Percentiles rank a stretch among this genome's conserved stretches.
phyloP scores from a whole-genome alignment of 352 stramenopile species.

The Blastocystis sp. region DNA sequence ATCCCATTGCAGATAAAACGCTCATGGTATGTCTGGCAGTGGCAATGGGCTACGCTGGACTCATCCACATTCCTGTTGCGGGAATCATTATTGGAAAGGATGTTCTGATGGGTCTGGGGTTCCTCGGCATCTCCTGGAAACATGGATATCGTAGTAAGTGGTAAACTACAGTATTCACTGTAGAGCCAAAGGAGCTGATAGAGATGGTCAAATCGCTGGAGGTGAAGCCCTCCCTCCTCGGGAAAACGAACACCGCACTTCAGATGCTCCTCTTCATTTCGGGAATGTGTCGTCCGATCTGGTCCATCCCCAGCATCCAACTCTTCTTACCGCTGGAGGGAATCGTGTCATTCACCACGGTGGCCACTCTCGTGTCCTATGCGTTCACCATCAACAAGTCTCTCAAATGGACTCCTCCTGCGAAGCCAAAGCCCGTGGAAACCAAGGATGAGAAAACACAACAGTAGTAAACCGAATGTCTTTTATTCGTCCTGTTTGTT shows the following conservation, averaged over 20 bases:
- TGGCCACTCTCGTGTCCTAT: constrained; percentile 23
- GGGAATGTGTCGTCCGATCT: constrained; percentile 19
- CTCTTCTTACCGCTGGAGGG: constrained; percentile 44
- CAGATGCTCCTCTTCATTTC: constrained; percentile 43
- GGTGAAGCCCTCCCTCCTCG: constrained; percentile 45
- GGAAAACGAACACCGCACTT: constrained; percentile 37
- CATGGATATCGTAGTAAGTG: constrained; percentile 22
- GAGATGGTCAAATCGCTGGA: constrained; percentile 41
- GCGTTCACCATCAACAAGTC: constrained; percentile 36
- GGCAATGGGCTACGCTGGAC: constrained; percentile 29
- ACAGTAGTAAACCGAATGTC: too few species aligned
- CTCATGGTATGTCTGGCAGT: constrained; percentile 36
- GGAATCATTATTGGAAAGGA: constrained; percentile 50
- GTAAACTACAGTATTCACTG: neutral
- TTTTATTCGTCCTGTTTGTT: too few species aligned
- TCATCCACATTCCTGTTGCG: constrained; percentile 12
- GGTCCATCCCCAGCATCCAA: constrained; percentile 27
- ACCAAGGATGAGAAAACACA: too few species aligned
- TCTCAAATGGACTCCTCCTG: constrained; percentile 1
- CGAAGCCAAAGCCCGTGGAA: too few species aligned
- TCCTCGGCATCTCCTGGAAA: constrained; percentile 27
- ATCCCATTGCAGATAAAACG: constrained; percentile 39
- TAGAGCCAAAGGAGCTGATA: constrained; percentile 19
- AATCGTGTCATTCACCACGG: constrained; percentile 24
- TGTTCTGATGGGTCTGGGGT: constrained; percentile 44